phyloP scores from a whole-genome alignment of 495 filamentous ascomycete genomes.

The Tetracladium marchalianum region DNA sequence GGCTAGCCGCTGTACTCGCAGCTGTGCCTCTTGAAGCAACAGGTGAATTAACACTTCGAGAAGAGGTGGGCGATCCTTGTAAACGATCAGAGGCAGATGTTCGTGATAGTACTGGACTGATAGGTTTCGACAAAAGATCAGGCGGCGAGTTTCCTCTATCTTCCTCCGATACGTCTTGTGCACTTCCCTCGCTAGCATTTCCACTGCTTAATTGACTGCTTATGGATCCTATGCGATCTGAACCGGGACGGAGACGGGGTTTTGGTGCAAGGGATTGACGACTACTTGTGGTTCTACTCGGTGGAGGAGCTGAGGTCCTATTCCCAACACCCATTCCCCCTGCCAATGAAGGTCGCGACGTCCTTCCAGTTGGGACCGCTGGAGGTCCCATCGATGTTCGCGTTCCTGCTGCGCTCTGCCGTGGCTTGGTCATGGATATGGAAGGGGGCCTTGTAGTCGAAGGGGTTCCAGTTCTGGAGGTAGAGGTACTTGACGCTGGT shows the following conservation, averaged over 20 bases:
- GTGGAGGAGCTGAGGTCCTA: constrained; percentile 1
- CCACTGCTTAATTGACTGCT: constrained; percentile 18
- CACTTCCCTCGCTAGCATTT: constrained; percentile 27
- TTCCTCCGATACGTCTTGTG: constrained; percentile 16
- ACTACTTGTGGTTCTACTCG: constrained; percentile 25
- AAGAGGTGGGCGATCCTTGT: constrained; percentile 25
- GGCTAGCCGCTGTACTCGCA: constrained; percentile 32
- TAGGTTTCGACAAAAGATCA: constrained; percentile 31
- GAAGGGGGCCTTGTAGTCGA: constrained; percentile 33
- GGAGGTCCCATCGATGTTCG: constrained; percentile 65
- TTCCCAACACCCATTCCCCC: constrained; percentile 12
- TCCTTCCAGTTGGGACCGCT: constrained; percentile 12
- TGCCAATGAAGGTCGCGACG: constrained; percentile 19
- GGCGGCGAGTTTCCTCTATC: constrained; percentile 24
- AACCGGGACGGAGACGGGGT: constrained; percentile 21
- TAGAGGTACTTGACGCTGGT: constrained; percentile 43
- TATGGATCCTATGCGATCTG: constrained; percentile 31
- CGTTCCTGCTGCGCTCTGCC: constrained; percentile 34
- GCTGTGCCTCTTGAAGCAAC: constrained; percentile 20
- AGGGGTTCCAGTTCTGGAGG: constrained; percentile 50
- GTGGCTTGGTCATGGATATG: constrained; percentile 36
- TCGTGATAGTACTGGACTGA: constrained; percentile 33
- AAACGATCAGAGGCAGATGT: constrained; percentile 36
- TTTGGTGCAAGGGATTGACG: constrained; percentile 26
- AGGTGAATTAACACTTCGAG: constrained; percentile 18